These are phyloP conservation scores for Phytophthora palmivora DNA, from an alignment of 352 stramenopile genomes.

Conservation along the genomic window DNA sequence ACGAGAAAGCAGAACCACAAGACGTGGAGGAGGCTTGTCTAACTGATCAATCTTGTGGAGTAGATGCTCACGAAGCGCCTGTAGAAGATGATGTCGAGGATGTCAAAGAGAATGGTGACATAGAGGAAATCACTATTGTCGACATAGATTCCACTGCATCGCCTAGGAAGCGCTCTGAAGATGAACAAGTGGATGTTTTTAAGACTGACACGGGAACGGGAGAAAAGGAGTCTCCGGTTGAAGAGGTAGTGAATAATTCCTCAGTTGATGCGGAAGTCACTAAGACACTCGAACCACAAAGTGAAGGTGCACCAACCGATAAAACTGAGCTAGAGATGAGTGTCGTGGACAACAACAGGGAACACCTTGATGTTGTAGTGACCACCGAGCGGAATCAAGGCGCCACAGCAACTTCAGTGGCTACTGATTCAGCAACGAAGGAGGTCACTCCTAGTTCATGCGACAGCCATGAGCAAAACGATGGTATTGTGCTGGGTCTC, in stretches of 20 bases:
- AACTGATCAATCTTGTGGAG: too few relatives aligned
- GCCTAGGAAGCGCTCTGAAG: neutral
- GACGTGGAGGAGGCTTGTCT: too few relatives aligned
- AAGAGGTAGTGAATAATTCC: too few relatives aligned
- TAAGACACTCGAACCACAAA: neutral
- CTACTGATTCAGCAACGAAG: neutral
- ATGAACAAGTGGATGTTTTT: too few relatives aligned
- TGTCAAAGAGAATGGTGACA: neutral
- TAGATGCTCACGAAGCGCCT: too few relatives aligned
- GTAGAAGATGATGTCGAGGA: neutral
- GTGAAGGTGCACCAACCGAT: neutral
- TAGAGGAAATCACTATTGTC: neutral
- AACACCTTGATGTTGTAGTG: neutral
- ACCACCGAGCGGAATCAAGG: conserved; percentile 2
- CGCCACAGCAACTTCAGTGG: neutral
- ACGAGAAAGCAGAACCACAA: too few relatives aligned
- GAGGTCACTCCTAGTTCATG: neutral
- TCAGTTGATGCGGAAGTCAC: neutral
- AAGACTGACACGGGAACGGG: too few relatives aligned
- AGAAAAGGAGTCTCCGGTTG: too few relatives aligned
- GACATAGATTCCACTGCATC: neutral
- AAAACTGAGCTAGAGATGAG: neutral
- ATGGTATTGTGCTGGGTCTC: conserved; percentile 1
- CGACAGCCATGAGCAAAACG: neutral
- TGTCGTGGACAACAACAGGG: neutral